Conservation (phyloP, 148 eudicot species). For the Persicaria tinctoria region DNA sequence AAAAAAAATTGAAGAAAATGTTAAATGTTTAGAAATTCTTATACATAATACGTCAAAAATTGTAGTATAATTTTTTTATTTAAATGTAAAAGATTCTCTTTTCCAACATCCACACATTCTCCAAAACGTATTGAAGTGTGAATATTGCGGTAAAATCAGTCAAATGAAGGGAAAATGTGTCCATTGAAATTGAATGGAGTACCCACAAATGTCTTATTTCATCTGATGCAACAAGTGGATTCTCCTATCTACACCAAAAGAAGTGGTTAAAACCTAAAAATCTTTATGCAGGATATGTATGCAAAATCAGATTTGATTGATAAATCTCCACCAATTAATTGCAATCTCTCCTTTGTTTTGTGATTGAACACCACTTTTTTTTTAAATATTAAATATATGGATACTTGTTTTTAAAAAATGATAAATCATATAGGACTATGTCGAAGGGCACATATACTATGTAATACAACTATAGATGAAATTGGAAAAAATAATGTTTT, state of each 20-base stretch:
- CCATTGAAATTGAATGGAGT: not conserved
- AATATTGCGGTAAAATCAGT: slow-evolving; percentile 6
- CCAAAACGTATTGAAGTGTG: not conserved
- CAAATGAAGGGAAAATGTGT: not conserved
- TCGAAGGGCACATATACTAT: no score
- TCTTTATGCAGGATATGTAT: not conserved
- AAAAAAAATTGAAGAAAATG: no score
- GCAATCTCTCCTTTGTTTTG: not conserved
- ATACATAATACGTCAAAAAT: no score
- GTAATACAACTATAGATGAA: no score
- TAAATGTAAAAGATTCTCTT: no score
- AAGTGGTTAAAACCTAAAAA: slow-evolving; percentile 1
- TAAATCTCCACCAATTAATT: slow-evolving; percentile 9
- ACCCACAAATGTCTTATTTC: not conserved
- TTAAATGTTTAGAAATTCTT: no score
- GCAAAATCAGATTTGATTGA: slow-evolving; percentile 9
- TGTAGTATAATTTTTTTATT: no score
- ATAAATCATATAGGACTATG: no score
- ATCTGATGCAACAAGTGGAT: not conserved
- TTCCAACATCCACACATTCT: no score
- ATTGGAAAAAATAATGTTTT: no score
- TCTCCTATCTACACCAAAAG: not conserved
- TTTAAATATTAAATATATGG: not conserved
- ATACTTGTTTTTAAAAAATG: not conserved
- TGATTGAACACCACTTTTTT: slow-evolving; percentile 6